Percentiles rank a stretch among this genome's conserved stretches.
phyloP scores from a whole-genome alignment of 108 stramenopile species.

The Parietichytrium sp. region DNA sequence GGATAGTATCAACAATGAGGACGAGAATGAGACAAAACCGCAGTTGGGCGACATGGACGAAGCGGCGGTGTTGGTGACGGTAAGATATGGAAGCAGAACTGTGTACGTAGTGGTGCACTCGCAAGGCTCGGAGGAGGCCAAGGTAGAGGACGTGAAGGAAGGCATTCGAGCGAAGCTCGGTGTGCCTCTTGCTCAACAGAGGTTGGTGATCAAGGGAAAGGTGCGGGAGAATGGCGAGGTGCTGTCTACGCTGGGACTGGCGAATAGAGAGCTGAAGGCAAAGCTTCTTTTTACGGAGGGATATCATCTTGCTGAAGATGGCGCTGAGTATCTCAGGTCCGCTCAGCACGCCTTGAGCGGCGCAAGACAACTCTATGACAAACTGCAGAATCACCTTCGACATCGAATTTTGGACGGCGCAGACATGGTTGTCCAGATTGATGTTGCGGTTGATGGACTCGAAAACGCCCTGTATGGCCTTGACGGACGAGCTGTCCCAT shows the following conservation, averaged over 20 bases:
- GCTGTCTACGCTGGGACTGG: background rate
- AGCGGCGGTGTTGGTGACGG: no score
- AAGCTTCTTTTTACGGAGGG: constrained; percentile 23
- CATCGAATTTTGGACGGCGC: background rate
- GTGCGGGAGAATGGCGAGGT: background rate
- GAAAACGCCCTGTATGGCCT: background rate
- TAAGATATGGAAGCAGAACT: no score
- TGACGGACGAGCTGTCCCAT: background rate
- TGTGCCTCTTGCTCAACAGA: constrained; percentile 24
- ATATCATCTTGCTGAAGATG: constrained; percentile 13
- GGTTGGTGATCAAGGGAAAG: constrained; percentile 3
- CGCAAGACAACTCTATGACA: background rate
- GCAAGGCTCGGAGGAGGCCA: no score
- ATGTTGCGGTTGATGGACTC: background rate
- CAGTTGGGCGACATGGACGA: no score
- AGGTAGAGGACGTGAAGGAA: background rate
- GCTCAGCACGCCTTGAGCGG: background rate
- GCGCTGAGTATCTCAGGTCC: constrained; percentile 1
- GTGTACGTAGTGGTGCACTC: no score
- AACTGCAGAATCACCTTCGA: background rate
- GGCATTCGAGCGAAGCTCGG: background rate
- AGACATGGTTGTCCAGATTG: background rate
- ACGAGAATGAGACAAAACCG: no score
- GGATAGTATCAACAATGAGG: no score
- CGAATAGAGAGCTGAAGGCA: background rate